Evolutionary conservation across 1,284 basidiomycete species (phyloP), one percentile per base, ranked within the genome.

Genomic region (Rhizoctonia solani): DNA sequence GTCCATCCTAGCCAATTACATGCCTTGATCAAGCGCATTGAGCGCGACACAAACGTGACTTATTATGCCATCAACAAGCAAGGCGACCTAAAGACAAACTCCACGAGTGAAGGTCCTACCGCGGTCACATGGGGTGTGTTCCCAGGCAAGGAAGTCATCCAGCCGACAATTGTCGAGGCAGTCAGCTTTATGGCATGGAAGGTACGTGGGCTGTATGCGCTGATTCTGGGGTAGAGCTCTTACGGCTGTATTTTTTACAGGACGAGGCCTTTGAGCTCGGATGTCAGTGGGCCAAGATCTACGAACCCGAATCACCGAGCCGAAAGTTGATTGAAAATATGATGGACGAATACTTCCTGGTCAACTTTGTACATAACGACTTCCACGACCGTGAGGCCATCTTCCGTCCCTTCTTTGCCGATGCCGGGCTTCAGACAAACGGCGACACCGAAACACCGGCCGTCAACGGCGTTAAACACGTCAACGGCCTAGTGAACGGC

Each of bases 71-170:
- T 94, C 76, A 93, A 94, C 81, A 89, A 87, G 75, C 85, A 87
- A 70, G 97, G 97, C 53, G 95, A 98, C 75, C 84, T 98, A 73
- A 84, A 87, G 66, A 98, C 95, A 61, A 99, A 99, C 81, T 93
- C 89, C 34, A 87, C 90, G 70, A 89, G 89, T 0, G 92, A 96
- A 37, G 92, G 94, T 6, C 95, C 96, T 41, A 99, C 98, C 74
- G 97, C 97, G 5, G 97, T 99, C 52, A 99, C 97, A 0, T 99
- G 96, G 97, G 97, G 96, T 72, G 94, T 97, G 4, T 99, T 98
- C 84, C 96, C 97, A 19, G 93, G 93, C 46, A 95, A 97, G 77
- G 97, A 99, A 81, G 94, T 99, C 74, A 83, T 98, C 54, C 97
- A 99, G 76, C 95, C 96, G 29, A 99, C 97, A 21, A 96, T 99